phyloP scores from a whole-genome alignment of 768 basidiomycete genomes.

The Pluteus cervinus region DNA sequence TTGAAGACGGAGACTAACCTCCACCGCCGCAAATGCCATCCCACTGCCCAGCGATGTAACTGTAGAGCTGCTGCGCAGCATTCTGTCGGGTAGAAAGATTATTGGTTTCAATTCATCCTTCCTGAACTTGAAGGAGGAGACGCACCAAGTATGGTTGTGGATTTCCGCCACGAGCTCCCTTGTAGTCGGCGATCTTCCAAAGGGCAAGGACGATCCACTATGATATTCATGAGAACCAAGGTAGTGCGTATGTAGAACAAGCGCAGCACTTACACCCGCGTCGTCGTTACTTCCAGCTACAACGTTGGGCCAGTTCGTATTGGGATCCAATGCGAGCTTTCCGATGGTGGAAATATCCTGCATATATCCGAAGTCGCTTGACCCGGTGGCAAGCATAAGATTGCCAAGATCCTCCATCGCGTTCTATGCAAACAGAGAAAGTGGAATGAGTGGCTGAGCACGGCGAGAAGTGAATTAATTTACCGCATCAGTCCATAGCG shows the following conservation, averaged over 20 bases:
- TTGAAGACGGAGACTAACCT: too few species aligned
- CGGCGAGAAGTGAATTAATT: constrained; percentile 7
- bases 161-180: constrained; percentile 29
- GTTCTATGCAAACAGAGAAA: constrained; percentile 28
- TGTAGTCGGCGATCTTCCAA: constrained; percentile 56
- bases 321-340: constrained; percentile 29
- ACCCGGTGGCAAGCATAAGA: constrained; percentile 46
- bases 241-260: neutral
- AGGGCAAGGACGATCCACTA: constrained; percentile 54
- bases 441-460: neutral
- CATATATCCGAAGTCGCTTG: constrained; percentile 31
- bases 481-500: constrained; percentile 53
- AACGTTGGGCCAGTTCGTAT: constrained; percentile 36
- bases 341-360: constrained; percentile 43
- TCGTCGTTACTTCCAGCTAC: constrained; percentile 48
- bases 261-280: constrained; percentile 31
- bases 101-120: too few species aligned
- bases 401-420: constrained; percentile 53
- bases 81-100: constrained; percentile 25
- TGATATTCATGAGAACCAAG: neutral
- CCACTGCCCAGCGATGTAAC: constrained; percentile 46
- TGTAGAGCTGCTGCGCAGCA: constrained; percentile 41
- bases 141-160: constrained; percentile 23
- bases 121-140: too few species aligned
- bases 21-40: constrained; percentile 47